These are phyloP conservation scores for Avena insularis DNA, from an alignment of 176 grass and related monocot genomes.

Conservation along the genomic window DNA sequence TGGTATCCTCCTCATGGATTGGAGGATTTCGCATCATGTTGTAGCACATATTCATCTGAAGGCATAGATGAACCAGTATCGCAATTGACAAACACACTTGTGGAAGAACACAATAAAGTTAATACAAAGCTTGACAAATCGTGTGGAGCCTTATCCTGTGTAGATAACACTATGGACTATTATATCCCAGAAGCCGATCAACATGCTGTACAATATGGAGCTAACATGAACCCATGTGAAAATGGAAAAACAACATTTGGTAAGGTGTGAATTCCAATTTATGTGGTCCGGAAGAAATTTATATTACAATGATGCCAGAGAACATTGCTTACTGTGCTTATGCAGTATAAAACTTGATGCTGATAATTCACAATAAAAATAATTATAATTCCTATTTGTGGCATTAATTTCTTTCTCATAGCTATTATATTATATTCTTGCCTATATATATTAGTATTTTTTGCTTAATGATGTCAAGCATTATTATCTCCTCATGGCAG, in stretches of 20 bases:
- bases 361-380: slow-evolving; percentile 10
- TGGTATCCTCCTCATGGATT: slow-evolving; percentile 84
- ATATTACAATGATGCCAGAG: not conserved
- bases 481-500: slow-evolving; percentile 45
- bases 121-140: slow-evolving; percentile 16
- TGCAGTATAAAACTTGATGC: slow-evolving; percentile 18
- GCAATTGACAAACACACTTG: slow-evolving; percentile 36
- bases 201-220: slow-evolving; percentile 24
- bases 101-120: slow-evolving; percentile 43
- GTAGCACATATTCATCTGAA: slow-evolving; percentile 44
- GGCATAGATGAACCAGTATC: slow-evolving; percentile 28
- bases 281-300: not conserved
- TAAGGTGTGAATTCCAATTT: slow-evolving; percentile 36
- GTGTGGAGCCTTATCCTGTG: slow-evolving; percentile 1
- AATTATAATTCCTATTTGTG: slow-evolving; percentile 1
- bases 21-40: slow-evolving; percentile 61
- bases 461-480: slow-evolving; percentile 12
- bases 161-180: slow-evolving; percentile 12
- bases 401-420: slow-evolving; percentile 25
- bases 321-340: not conserved
- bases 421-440: not conserved
- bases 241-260: slow-evolving; percentile 40
- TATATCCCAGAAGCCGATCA: slow-evolving; percentile 21
- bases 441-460: not conserved
- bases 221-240: slow-evolving; percentile 11